Evolutionary conservation across 495 filamentous ascomycete genomes (phyloP), one percentile per base, ranked within the genome.

Genomic region (Lineolata rhizophorae): DNA sequence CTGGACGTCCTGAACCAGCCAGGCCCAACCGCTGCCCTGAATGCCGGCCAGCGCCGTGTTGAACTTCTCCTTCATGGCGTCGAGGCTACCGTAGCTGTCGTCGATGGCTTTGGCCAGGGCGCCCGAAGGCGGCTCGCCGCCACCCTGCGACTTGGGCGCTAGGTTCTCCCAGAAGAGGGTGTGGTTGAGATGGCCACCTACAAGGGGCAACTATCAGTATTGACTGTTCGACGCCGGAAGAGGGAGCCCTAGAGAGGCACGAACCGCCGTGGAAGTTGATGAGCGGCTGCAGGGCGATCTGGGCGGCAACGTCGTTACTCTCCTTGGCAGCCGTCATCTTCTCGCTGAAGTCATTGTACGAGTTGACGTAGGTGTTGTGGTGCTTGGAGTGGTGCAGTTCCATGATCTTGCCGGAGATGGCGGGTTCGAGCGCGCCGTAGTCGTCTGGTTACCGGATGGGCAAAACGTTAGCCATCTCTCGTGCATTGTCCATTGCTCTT

Each of bases 321-420:
- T 50, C 45, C 43, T 66, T 53, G 19, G 75, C 74, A 27, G 64
- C 60, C 21, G 47, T 57, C 27, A 78, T 60, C 40, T 70, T 64
- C 42, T 76, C 68, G 20, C 61, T 45, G 8, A 65, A 64, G 24
- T 57, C 55, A 55, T 82, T 82, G 48, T 72, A 65, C 27, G 65
- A 65, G 50, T 62, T 79, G 35, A 82, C 76, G 52, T 82, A 82
- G 37, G 75, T 76, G 44, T 76, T 59, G 58, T 82, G 76, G 58
- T 82, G 76, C 46, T 72, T 76, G 46, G 58, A 62, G 64, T 82
- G 69, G 56, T 82, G 76, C 5, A 82, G 63, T 65, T 97, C 85
- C 87, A 97, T 97, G 61, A 97, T 97, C 64, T 82, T 73, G 58
- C 80, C 84, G 26, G 76, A 84, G 60, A 97, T 90, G 51, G 77